Conservation (phyloP, 1,284 basidiomycete species). For the Pseudozyma pruni region DNA sequence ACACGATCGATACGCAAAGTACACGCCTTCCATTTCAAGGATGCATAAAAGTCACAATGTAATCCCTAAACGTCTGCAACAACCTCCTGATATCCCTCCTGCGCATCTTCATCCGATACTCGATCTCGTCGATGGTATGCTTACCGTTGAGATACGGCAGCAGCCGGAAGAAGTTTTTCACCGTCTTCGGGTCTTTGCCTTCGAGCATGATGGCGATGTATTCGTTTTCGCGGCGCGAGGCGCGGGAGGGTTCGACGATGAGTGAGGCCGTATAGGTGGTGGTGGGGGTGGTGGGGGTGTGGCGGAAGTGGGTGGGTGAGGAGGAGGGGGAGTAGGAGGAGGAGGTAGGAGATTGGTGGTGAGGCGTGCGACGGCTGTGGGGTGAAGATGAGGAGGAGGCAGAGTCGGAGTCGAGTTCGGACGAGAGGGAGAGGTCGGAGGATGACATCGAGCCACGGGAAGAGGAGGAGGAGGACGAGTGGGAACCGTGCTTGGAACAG, state of each 20-base stretch:
- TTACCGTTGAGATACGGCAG: constrained; percentile 65
- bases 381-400: neutral
- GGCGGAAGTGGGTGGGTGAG: neutral
- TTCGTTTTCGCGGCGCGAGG: constrained; percentile 77
- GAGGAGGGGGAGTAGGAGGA: constrained; percentile 4
- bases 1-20: too few species aligned
- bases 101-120: constrained; percentile 42
- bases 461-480: constrained; percentile 13
- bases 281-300: constrained; percentile 1
- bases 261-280: constrained; percentile 69
- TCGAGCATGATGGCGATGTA: constrained; percentile 86
- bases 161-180: constrained; percentile 49
- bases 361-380: neutral
- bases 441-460: constrained; percentile 10
- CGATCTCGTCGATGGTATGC: constrained; percentile 65
- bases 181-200: constrained; percentile 73
- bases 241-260: constrained; percentile 83
- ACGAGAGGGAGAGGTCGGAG: constrained; percentile 25
- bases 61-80: constrained; percentile 48
- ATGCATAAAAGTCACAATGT: constrained; percentile 60
- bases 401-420: constrained; percentile 10
- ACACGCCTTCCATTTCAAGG: too few species aligned
- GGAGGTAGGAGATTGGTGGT: neutral
- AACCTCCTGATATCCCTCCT: constrained; percentile 54
- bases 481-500: constrained; percentile 5